Evolutionary conservation across 371 early-diverging fungal genomes (phyloP), one percentile per base, ranked within the genome.

Genomic region (Caulochytrium protostelioides): DNA sequence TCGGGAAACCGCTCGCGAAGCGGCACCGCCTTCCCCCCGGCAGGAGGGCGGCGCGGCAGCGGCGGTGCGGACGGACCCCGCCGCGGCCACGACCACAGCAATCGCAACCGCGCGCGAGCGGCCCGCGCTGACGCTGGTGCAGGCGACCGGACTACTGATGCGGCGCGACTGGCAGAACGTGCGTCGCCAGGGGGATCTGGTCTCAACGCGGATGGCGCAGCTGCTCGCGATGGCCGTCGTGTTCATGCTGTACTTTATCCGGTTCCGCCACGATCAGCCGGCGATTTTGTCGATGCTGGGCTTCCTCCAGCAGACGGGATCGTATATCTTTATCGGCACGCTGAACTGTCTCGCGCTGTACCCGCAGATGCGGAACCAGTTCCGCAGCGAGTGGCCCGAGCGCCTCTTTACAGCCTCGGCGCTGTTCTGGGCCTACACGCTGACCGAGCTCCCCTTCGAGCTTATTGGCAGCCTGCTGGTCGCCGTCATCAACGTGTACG

Each of bases 251-350:
- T 55, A 54, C 41, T 45, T 41, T 35, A 42, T 45, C 2, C 36
- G 44, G 22, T 29, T 48, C n/a, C 30, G 30, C 13, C 14, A 29
- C 23, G 28, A 38, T 15, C 52, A 57, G 28, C 25, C 36, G 8
- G 38, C 42, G 4, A 52, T 57, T 4, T 14, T 32, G 9, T n/a
- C 30, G 1, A 39, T 20, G 15, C n/a, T 8, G n/a, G 26, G 22
- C 22, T 15, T 26, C 0, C 28, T 49, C 52, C 58, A 54, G 38
- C 44, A 54, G 35, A 27, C 37, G 12, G 39, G 44, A 4, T 32
- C 47, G n/a, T 29, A 48, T 14, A 25, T 51, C 22, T 57, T 54
- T 38, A 42, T 54, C 13, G 58, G 54, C n/a, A 46, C 54, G 54
- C 35, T 54, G 23, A 54, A 49, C 30, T 52, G 48, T 30, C 21